Base-by-base conservation (phyloP, 1,284 basidiomycete genomes). In the Jaminaea rosea region DNA sequence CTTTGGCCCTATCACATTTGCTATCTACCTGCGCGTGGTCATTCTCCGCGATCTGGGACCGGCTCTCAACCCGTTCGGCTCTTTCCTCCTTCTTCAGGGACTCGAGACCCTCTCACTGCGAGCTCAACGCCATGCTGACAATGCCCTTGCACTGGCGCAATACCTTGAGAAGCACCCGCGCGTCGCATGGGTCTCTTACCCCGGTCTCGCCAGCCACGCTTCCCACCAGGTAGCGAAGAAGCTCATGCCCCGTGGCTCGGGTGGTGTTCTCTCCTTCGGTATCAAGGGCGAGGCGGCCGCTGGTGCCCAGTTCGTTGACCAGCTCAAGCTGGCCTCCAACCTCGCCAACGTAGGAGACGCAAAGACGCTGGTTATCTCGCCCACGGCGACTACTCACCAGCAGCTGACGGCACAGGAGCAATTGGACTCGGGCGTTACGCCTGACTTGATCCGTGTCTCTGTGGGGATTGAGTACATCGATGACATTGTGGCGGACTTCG, bases 401-500 rank as follows among this genome's bases (percentile, higher is more conserved):
- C 88, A 90, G 75, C 78, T 89, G 51, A 79, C 78, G 3, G 79
- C 78, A 26, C 82, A 82, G 55, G 87, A 90, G 75, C 84, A 85
- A 73, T 47, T 79, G 26, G 73, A 78, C 1, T 79, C 84, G 1
- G 89, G 88, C 26, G 87, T 91, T 13, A 85, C 84, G 9, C 82
- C 83, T 26, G 87, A 89, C 73, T 75, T 88, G 47, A 86, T 90
- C 65, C 81, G 86, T 57, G 83, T 88, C 67, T 60, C 82, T 3
- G 83, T 84, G 41, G 88, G 88, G n/a, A 87, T 87, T 58, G 89
- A 92, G 75, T 83, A 83, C 62, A 88, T 89, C 65, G 79, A 79
- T 51, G 73, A 71, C 49, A 73, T 69, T 70, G 84, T 88, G 62
- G 86, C 85, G 10, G 88, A 91, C 75, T 88, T 91, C 69, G 82